Conservation (phyloP, 345 rosid species). For the Eucalyptus paniculata region DNA sequence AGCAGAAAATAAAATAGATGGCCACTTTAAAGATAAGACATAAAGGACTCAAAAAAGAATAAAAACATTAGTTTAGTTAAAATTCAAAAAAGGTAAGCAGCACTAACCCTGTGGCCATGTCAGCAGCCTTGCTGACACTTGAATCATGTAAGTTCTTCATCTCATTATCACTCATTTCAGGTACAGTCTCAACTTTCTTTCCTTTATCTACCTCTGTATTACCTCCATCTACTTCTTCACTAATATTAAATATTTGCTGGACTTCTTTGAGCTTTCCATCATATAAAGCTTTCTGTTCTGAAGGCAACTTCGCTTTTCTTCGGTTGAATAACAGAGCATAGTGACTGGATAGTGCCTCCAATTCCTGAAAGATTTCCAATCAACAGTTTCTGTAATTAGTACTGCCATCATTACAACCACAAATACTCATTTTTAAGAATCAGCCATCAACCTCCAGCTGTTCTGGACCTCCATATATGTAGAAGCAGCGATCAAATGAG, state of each 20-base stretch:
- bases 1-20: not conserved
- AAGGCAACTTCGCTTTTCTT: conserved; percentile 69
- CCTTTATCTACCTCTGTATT: conserved; percentile 58
- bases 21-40: not conserved
- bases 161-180: conserved; percentile 58
- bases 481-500: conserved; percentile 95
- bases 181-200: conserved; percentile 60
- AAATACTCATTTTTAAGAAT: conserved; percentile 1
- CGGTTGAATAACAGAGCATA: conserved; percentile 72
- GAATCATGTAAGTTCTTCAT: conserved; percentile 66
- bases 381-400: not conserved
- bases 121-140: conserved; percentile 91
- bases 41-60: not conserved
- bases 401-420: not conserved
- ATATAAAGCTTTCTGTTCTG: conserved; percentile 57
- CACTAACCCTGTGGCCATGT: conserved; percentile 92
- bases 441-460: conserved; percentile 68
- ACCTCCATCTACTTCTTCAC: conserved; percentile 37
- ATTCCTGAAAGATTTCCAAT: conserved; percentile 44
- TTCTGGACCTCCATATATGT: conserved; percentile 98
- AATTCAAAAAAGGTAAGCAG: not conserved
- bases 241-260: conserved; percentile 64
- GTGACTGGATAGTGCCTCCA: conserved; percentile 88
- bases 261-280: conserved; percentile 83
- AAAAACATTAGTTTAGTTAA: not conserved